Conservation (phyloP, 2,329 filamentous ascomycete species). For the Ceratocystis eucalypticola region DNA sequence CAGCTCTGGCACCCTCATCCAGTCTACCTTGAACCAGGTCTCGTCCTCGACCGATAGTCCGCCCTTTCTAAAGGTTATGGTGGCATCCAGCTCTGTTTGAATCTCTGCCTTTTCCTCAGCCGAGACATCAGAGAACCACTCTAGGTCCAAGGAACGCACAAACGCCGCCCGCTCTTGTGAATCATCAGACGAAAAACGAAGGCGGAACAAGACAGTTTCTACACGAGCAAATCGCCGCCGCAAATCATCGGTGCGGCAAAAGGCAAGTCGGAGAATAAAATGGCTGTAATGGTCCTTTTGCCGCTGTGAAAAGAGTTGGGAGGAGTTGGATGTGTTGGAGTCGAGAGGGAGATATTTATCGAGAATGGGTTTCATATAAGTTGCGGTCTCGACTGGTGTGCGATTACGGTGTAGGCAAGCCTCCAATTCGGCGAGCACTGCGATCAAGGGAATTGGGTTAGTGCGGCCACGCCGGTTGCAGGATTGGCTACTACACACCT, state of each 20-base stretch:
- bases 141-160: constrained; percentile 59
- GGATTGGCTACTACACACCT: constrained; percentile 35
- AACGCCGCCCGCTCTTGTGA: constrained; percentile 59
- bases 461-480: not conserved
- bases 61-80: constrained; percentile 29
- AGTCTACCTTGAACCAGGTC: constrained; percentile 91
- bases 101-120: constrained; percentile 64
- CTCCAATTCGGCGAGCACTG: constrained; percentile 78
- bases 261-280: constrained; percentile 88
- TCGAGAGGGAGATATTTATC: constrained; percentile 76
- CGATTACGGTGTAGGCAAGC: constrained; percentile 92
- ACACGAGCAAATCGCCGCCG: constrained; percentile 73
- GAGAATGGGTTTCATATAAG: constrained; percentile 73
- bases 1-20: constrained; percentile 81
- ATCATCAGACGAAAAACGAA: constrained; percentile 70
- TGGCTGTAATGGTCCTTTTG: constrained; percentile 97
- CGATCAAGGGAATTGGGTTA: too few relatives aligned
- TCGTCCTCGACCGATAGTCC: constrained; percentile 52
- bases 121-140: constrained; percentile 79
- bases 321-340: constrained; percentile 52
- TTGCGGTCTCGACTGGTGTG: constrained; percentile 62
- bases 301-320: constrained; percentile 54
- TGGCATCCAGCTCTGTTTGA: constrained; percentile 40
- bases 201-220: constrained; percentile 77
- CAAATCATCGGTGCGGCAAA: constrained; percentile 80